These are phyloP conservation scores for Wilcoxina mikolae DNA, from an alignment of 495 filamentous ascomycete species.

Conservation along the genomic window DNA sequence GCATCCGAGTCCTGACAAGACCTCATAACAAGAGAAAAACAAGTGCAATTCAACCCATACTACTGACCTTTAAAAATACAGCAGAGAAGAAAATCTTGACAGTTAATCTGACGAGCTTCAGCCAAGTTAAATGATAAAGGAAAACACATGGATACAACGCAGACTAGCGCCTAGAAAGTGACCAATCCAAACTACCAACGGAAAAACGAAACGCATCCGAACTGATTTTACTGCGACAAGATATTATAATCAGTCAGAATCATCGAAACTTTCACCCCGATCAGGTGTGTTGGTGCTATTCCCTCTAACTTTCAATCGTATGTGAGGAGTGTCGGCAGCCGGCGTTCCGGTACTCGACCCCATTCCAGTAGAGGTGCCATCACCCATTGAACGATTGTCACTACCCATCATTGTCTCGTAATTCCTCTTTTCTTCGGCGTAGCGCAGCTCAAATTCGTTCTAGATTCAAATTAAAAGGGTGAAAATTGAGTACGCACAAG, in stretches of 20 bases:
- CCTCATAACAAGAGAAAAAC: too few relatives aligned
- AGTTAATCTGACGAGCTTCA: too few relatives aligned
- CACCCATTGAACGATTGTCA: conserved; percentile 13
- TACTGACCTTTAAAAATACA: too few relatives aligned
- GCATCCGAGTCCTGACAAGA: too few relatives aligned
- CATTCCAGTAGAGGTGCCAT: conserved; percentile 24
- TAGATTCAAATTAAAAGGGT: conserved; percentile 7
- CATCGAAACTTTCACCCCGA: neutral
- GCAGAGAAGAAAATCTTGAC: too few relatives aligned
- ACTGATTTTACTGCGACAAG: too few relatives aligned
- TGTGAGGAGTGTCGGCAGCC: conserved; percentile 17
- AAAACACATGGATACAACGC: too few relatives aligned
- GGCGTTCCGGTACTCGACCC: conserved; percentile 22
- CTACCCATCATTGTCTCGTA: conserved; percentile 16
- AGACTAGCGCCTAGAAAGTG: too few relatives aligned
- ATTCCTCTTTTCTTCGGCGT: conserved; percentile 20
- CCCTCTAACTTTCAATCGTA: conserved; percentile 20
- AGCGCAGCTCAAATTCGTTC: conserved; percentile 21
- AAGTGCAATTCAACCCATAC: too few relatives aligned
- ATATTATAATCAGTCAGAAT: conserved; percentile 1
- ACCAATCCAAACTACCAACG: too few relatives aligned
- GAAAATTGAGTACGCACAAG: neutral
- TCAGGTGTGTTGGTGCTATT: neutral
- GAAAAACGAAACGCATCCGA: too few relatives aligned
- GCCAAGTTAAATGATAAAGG: too few relatives aligned